phyloP scores from a whole-genome alignment of 768 basidiomycete species.

The Lactifluus subvellereus region DNA sequence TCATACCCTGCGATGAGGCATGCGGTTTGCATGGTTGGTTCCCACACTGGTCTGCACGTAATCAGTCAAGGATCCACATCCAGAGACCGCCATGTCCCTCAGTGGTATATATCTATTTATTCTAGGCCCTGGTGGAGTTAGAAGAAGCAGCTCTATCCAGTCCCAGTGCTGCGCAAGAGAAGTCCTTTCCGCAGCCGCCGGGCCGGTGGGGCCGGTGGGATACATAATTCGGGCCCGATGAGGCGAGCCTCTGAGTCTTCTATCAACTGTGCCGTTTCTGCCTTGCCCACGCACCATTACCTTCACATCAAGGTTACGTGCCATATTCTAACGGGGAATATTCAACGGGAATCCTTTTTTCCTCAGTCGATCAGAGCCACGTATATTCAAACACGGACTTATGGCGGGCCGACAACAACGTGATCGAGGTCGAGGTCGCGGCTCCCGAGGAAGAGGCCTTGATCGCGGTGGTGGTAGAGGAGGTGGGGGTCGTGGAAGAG shows the following conservation, averaged over 20 bases:
- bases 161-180: no score
- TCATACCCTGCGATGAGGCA: not conserved
- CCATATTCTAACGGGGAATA: not conserved
- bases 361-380: not conserved
- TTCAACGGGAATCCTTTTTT: not conserved
- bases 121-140: no score
- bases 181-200: not conserved
- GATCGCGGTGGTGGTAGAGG: slow-evolving; percentile 29
- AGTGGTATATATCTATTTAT: no score
- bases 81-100: no score
- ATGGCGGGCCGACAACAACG: slow-evolving; percentile 21
- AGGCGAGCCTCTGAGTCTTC: no score
- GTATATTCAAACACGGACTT: not conserved
- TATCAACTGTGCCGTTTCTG: not conserved
- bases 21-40: not conserved
- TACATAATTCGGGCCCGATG: not conserved
- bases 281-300: not conserved
- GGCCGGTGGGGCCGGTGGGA: not conserved
- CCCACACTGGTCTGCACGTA: no score
- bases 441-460: slow-evolving; percentile 27
- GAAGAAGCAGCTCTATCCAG: not conserved
- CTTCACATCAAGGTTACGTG: not conserved
- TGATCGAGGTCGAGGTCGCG: slow-evolving; percentile 26
- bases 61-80: not conserved
- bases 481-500: slow-evolving; percentile 23